These are phyloP conservation scores for Murraya paniculata DNA, from an alignment of 345 rosid species.

Conservation along the genomic window DNA sequence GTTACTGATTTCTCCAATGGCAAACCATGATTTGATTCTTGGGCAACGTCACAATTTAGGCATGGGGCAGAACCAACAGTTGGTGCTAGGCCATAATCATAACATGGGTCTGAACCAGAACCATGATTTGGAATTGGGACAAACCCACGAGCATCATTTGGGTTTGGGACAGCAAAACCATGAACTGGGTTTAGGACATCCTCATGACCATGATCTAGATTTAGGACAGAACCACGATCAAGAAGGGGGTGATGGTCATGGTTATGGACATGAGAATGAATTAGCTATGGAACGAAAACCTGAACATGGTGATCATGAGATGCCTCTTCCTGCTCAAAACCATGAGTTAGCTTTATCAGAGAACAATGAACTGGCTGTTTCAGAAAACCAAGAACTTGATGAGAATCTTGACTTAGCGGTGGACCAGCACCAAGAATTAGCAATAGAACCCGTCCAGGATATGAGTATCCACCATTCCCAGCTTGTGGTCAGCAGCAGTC, in stretches of 20 bases:
- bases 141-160: conserved; percentile 58
- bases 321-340: conserved; percentile 35
- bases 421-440: conserved; percentile 65
- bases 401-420: conserved; percentile 54
- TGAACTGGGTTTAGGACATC: conserved; percentile 57
- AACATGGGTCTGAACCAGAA: conserved; percentile 55
- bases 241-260: conserved; percentile 53
- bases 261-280: conserved; percentile 50
- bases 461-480: conserved; percentile 35
- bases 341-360: conserved; percentile 52
- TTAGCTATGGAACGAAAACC: conserved; percentile 54
- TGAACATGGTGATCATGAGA: conserved; percentile 44
- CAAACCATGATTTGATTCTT: conserved; percentile 75
- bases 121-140: conserved; percentile 64
- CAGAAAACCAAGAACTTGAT: conserved; percentile 72
- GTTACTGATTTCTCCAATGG: conserved; percentile 43
- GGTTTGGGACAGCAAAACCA: conserved; percentile 62
- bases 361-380: conserved; percentile 52
- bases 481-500: conserved; percentile 37
- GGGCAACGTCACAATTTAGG: conserved; percentile 65
- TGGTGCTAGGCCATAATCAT: conserved; percentile 67
- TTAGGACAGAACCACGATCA: conserved; percentile 59
- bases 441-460: conserved; percentile 34
- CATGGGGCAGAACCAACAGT: conserved; percentile 61
- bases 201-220: conserved; percentile 53